These are phyloP conservation scores for Tolypocladium guangdongense DNA, from an alignment of 2,329 filamentous ascomycete species.

Conservation along the genomic window DNA sequence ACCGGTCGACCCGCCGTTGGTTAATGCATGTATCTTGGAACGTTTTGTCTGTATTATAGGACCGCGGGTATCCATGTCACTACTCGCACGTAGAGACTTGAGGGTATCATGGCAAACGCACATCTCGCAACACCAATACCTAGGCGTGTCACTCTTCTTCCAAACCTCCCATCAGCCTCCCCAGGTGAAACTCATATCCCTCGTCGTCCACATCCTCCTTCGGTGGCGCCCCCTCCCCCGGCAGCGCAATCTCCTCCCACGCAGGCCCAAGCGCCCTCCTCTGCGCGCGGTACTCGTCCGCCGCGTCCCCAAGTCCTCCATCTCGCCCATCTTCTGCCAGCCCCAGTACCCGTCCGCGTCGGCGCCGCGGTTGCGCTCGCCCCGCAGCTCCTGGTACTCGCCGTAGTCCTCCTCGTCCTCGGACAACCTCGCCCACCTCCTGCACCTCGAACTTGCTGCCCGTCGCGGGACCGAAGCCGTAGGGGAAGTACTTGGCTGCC, in stretches of 20 bases:
- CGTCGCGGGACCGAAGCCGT: conserved; percentile 31
- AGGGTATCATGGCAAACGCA: not conserved
- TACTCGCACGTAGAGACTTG: not conserved
- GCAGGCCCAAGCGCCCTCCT: not conserved
- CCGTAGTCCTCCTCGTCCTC: conserved; percentile 32
- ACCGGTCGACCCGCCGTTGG: not conserved
- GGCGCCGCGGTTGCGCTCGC: not conserved
- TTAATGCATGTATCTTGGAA: not conserved
- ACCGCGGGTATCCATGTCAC: too few relatives aligned
- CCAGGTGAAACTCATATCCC: not conserved
- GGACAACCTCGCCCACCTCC: conserved; percentile 29
- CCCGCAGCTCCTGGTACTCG: conserved; percentile 22
- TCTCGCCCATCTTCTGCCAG: conserved; percentile 4
- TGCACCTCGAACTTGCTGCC: conserved; percentile 32
- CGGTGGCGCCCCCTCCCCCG: not conserved
- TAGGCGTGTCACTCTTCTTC: not conserved
- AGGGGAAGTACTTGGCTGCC: conserved; percentile 35
- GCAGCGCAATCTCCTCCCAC: not conserved
- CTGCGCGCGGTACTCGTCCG: not conserved
- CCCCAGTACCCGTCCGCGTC: conserved; percentile 5
- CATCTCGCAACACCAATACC: not conserved
- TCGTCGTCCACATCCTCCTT: not conserved
- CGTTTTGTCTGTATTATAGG: too few relatives aligned
- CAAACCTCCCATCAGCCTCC: not conserved
- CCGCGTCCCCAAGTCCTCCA: not conserved